phyloP scores from a whole-genome alignment of 495 filamentous ascomycete species.

The Aeminium ludgeri region DNA sequence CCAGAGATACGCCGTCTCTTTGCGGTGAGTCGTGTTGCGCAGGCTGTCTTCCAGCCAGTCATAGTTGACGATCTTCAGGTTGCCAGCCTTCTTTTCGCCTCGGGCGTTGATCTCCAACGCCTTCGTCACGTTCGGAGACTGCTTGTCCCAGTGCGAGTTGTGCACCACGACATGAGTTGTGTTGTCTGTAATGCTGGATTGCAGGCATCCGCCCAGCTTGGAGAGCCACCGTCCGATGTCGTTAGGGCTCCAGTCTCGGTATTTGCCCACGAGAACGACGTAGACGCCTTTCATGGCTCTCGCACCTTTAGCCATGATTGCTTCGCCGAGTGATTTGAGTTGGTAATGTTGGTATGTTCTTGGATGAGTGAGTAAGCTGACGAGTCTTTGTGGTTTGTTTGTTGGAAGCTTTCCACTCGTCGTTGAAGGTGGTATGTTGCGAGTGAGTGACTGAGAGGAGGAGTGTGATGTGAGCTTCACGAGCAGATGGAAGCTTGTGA shows the following conservation, averaged over 20 bases:
- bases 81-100: constrained; percentile 1
- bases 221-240: constrained; percentile 40
- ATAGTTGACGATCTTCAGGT: constrained; percentile 37
- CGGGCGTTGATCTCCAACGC: background rate
- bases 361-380: background rate
- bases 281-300: constrained; percentile 2
- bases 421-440: too few species aligned
- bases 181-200: constrained; percentile 23
- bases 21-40: constrained; percentile 20
- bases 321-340: background rate
- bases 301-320: background rate
- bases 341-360: background rate
- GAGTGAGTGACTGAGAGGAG: too few species aligned
- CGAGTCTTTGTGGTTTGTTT: background rate
- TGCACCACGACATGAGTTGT: constrained; percentile 44
- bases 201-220: constrained; percentile 34
- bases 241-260: constrained; percentile 16
- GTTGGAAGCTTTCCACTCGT: too few species aligned
- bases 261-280: background rate
- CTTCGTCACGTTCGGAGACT: constrained; percentile 12
- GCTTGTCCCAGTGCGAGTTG: constrained; percentile 33
- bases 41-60: constrained; percentile 48
- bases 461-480: too few species aligned
- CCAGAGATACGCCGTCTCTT: constrained; percentile 32
- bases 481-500: too few species aligned